Conservation (phyloP, 169 alveolate species). For the Cryptosporidium meleagridis region DNA sequence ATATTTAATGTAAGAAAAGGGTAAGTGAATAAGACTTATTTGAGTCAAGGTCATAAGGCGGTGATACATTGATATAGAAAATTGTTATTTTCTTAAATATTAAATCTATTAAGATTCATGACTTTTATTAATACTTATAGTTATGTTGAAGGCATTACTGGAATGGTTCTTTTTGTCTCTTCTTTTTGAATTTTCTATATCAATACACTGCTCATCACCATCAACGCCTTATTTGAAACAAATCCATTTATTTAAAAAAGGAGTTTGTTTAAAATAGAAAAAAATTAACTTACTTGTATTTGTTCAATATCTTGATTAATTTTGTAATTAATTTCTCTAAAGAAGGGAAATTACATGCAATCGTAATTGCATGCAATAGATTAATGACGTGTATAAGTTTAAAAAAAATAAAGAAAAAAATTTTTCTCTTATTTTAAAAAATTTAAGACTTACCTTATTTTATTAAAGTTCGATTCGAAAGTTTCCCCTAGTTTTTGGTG, state of each 20-base stretch:
- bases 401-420: neutral
- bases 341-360: neutral
- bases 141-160: neutral
- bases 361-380: neutral
- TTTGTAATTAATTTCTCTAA: conserved; percentile 51
- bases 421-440: neutral
- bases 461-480: conserved; percentile 44
- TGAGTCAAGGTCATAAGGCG: neutral
- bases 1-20: neutral
- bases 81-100: too few relatives aligned
- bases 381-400: neutral
- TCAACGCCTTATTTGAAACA: neutral
- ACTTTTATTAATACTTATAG: too few relatives aligned
- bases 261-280: neutral
- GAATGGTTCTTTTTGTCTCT: neutral
- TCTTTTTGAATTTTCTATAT: neutral
- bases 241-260: neutral
- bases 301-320: conserved; percentile 70
- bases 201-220: neutral
- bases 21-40: neutral
- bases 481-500: conserved; percentile 66
- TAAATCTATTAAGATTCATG: neutral
- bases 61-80: neutral
- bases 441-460: conserved; percentile 27
- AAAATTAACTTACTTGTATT: conserved; percentile 36